Base-by-base conservation (phyloP, 768 basidiomycete species). In the Chalciporus sphaerocephalus region DNA sequence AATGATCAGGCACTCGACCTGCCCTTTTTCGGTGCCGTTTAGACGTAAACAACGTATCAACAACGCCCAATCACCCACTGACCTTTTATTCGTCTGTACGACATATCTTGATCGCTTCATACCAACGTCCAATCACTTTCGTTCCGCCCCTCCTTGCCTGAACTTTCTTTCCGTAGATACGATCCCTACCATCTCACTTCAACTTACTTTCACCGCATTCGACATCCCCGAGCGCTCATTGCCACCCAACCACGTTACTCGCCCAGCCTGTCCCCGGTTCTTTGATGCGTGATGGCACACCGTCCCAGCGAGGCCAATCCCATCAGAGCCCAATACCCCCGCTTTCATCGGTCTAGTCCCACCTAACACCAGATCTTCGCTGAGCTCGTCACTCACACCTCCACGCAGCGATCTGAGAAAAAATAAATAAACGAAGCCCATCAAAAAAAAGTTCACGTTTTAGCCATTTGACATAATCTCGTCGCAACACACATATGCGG, bases 21-120 rank as follows among this genome's bases (percentile, higher is more conserved):
- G 40, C 58, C 59, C 62, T 41, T 61, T 66, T 62, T 65, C 64
- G 64, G 64, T 60, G 50, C 64, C 64, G 64, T 56, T 48, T 41
- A 58, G 55, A 52, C 56, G 52, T 53, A 55, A 56, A 53, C 55
- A 53, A 46, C 60, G 51, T 54, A 57, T 50, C 55, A 51, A 32
- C 48, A 51, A 54, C 51, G 57, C 57, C 57, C 57, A 58, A 62
- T 62, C 56, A 59, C 52, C 50, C 38, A 50, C 36, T 48, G 35
- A 42, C 40, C 5, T 45, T 55, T 46, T 50, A 38, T 56, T 46
- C 50, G 35, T 38, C 22, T 56, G 45, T 51, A 62, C 57, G 54
- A 53, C 57, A 60, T 51, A 42, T 53, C 50, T 51, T 62, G 57
- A 62, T 62, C 60, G 52, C 23, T 48, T 44, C 47, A 59, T 44